Evolutionary conservation across 805 yeast species (phyloP).

Genomic region (Myxozyma monticola): DNA sequence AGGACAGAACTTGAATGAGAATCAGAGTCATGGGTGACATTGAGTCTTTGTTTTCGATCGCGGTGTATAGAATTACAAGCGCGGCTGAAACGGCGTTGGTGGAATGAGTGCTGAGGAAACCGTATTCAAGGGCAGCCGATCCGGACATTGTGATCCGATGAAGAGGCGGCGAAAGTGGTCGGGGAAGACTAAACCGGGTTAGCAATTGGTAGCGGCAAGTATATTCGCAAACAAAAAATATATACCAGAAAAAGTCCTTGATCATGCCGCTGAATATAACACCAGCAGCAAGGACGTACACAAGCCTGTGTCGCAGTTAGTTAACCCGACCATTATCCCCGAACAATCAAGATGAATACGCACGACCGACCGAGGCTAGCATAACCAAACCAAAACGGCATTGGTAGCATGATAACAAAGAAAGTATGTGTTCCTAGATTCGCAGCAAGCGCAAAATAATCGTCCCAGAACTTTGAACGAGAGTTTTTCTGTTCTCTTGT

Average conservation of each 20-base stretch:
- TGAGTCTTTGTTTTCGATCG: conserved; percentile 2
- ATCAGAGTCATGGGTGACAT: conserved; percentile 9
- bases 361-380: conserved; percentile 56
- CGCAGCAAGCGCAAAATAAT: conserved; percentile 84
- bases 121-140: conserved; percentile 91
- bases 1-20: conserved; percentile 14
- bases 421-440: conserved; percentile 91
- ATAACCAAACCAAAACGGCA: conserved; percentile 79
- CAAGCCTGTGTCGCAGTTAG: conserved; percentile 34
- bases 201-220: not conserved
- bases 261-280: conserved; percentile 62
- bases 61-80: conserved; percentile 44
- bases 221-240: not conserved
- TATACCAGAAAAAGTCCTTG: conserved; percentile 74
- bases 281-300: conserved; percentile 64
- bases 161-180: conserved; percentile 90
- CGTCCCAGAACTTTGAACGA: conserved; percentile 58
- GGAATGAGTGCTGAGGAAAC: conserved; percentile 92
- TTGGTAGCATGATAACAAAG: conserved; percentile 83
- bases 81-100: conserved; percentile 90
- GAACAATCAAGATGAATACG: conserved; percentile 10
- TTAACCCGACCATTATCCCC: not conserved
- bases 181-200: conserved; percentile 55
- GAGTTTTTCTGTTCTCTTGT: conserved; percentile 18
- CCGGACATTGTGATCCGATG: conserved; percentile 85